Evolutionary conservation across 164 flowering plant species (phyloP), one percentile per base, ranked within the genome.

Genomic region (Magnolia officinalis): DNA sequence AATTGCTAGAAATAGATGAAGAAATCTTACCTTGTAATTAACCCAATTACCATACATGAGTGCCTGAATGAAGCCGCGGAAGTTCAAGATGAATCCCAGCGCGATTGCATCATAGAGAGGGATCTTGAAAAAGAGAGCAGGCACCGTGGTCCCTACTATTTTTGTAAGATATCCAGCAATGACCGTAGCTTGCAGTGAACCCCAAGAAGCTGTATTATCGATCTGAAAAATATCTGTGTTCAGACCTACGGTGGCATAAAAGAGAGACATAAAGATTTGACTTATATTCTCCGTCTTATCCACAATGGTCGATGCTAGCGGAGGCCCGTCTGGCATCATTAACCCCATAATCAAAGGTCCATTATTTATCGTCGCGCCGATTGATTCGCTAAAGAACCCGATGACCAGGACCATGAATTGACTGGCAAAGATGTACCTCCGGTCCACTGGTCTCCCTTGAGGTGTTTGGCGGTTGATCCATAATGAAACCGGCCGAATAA

Each of bases 281-380:
- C 8, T 2, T 23, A 14, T 37, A 3, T 3, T 74, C 80, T 92
- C 93, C 2, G 73, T 71, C 80, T 83, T 86, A 55, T 88, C 86
- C 63, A 88, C 89, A 1, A 92, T 70, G 3, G 87, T 83, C 1
- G 94, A 63, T 0, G 93, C 94, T 2, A 92, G 70, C 0, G 94
- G 93, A 0, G 94, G 94, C 1, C 97, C 97, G 45, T 86, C 89
- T 0, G 97, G 97, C 0, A 89, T 78, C 0, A 81, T 84, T 18
- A 92, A 45, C 2, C 95, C 97, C 6, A 89, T 64, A 86, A 88
- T 82, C 21, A 88, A n/a, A 2, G 95, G 82, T 0, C 89, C 92
- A 31, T 84, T 84, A 0, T 50, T 81, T 11, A 87, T 77, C 7
- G 86, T 86, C 4, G 83, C 50, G 0, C 95, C 97, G 4, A 84